These are phyloP conservation scores for Fraxinus anomala DNA, from an alignment of 257 asterid species.

Conservation along the genomic window DNA sequence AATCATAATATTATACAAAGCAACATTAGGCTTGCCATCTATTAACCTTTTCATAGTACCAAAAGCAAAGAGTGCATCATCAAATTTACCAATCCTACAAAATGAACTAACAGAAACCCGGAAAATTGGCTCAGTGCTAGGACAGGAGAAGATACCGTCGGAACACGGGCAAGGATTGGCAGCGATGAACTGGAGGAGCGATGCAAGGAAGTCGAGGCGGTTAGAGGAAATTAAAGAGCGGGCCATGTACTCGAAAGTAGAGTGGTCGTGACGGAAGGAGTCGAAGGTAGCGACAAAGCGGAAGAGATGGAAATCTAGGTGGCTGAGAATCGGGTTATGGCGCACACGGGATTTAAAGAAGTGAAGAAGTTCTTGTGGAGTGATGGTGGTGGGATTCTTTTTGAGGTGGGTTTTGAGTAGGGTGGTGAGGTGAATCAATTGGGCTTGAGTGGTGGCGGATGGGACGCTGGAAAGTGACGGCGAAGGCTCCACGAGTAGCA, in stretches of 20 bases:
- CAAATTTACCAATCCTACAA: conserved; percentile 62
- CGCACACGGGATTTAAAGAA: conserved; percentile 66
- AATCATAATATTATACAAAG: conserved; percentile 65
- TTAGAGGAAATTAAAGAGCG: conserved; percentile 72
- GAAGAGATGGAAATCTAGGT: conserved; percentile 91
- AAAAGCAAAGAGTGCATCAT: conserved; percentile 63
- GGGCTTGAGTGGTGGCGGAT: conserved; percentile 46
- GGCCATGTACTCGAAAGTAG: conserved; percentile 77
- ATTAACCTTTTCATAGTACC: conserved; percentile 69
- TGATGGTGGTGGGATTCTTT: conserved; percentile 45
- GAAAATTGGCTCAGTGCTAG: conserved; percentile 65
- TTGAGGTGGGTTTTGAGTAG: conserved; percentile 53
- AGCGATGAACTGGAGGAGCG: conserved; percentile 68
- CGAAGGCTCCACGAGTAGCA: conserved; percentile 35
- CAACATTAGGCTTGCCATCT: conserved; percentile 73
- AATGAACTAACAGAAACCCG: conserved; percentile 64
- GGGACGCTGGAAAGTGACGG: conserved; percentile 43
- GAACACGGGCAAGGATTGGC: conserved; percentile 93
- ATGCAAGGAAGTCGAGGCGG: conserved; percentile 69
- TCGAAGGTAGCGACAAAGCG: conserved; percentile 75
- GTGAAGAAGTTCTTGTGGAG: conserved; percentile 59
- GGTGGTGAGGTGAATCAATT: conserved; percentile 45
- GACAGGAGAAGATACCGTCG: conserved; percentile 88
- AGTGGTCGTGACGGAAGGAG: conserved; percentile 89
- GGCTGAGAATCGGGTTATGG: conserved; percentile 75